A percentile compares a stretch with the other conserved stretches of the same genome.
phyloP scores from a whole-genome alignment of 192 early-diverging fungal species.

The Coemansia sp. region DNA sequence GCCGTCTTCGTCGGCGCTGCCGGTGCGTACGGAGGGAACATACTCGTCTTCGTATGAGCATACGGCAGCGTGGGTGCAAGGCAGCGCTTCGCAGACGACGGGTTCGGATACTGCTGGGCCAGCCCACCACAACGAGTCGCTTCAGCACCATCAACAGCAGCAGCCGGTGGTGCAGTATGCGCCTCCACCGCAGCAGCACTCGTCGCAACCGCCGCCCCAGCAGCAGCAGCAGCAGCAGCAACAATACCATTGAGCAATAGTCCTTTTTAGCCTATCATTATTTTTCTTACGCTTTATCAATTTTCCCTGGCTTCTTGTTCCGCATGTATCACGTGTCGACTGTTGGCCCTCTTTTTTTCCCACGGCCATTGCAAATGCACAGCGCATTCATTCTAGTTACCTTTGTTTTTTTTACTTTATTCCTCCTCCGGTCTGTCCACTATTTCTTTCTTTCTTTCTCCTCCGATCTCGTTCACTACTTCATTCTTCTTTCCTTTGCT shows the following conservation, averaged over 20 bases:
- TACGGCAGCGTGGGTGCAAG: slow-evolving; percentile 52
- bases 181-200: neutral
- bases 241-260: slow-evolving; percentile 2
- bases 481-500: neutral
- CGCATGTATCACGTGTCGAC: neutral
- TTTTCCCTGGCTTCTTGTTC: neutral
- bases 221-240: slow-evolving; percentile 12
- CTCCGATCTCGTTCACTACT: too few relatives aligned
- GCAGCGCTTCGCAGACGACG: slow-evolving; percentile 34
- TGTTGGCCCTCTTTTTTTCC: neutral
- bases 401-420: neutral
- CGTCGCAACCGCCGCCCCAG: slow-evolving; percentile 14
- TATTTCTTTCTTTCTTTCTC: neutral
- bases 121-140: neutral
- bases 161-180: neutral
- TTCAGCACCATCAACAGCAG: slow-evolving; percentile 9
- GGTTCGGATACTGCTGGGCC: slow-evolving; percentile 36
- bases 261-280: neutral
- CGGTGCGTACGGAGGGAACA: slow-evolving; percentile 42
- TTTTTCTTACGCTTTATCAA: neutral
- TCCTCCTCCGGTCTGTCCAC: neutral
- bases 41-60: slow-evolving; percentile 57
- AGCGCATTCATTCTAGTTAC: too few relatives aligned
- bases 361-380: too few relatives aligned
- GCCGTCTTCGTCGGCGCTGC: slow-evolving; percentile 5